A percentile compares a stretch with the other conserved stretches of the same genome.
Conservation (phyloP, 495 filamentous ascomycete genomes). For the Podospora didyma region DNA sequence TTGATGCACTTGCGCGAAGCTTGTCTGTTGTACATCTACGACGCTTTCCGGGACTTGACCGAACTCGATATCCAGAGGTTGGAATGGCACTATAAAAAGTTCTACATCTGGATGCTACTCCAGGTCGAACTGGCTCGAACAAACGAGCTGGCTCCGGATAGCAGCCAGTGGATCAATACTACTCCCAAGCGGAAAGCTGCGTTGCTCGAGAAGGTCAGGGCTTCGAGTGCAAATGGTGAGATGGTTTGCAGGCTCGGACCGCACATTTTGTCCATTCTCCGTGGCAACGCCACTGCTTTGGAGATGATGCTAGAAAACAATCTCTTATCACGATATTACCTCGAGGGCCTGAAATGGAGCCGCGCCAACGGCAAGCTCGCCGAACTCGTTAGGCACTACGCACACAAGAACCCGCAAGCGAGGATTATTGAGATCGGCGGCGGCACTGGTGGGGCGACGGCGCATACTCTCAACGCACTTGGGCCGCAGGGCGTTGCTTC, state of each 20-base stretch:
- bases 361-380: constrained; percentile 25
- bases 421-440: constrained; percentile 50
- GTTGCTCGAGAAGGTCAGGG: constrained; percentile 14
- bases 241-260: constrained; percentile 25
- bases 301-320: constrained; percentile 28
- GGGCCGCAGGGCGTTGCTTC: constrained; percentile 16
- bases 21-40: constrained; percentile 24
- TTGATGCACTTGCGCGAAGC: constrained; percentile 26
- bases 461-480: constrained; percentile 31
- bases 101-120: constrained; percentile 31
- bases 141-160: constrained; percentile 18
- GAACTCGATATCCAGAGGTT: constrained; percentile 12
- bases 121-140: constrained; percentile 22
- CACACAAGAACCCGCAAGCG: constrained; percentile 36
- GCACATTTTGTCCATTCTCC: constrained; percentile 17
- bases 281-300: constrained; percentile 18
- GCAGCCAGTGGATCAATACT: constrained; percentile 13
- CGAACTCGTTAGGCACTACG: constrained; percentile 27
- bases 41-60: constrained; percentile 19
- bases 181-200: constrained; percentile 7
- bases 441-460: constrained; percentile 49
- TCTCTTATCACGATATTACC: constrained; percentile 27
- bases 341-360: constrained; percentile 26
- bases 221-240: constrained; percentile 25
- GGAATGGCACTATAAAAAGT: constrained; percentile 25